Evolutionary conservation across 2,329 filamentous ascomycete genomes (phyloP), one percentile per base, ranked within the genome.

Genomic region (Colletotrichum ledebouriae): DNA sequence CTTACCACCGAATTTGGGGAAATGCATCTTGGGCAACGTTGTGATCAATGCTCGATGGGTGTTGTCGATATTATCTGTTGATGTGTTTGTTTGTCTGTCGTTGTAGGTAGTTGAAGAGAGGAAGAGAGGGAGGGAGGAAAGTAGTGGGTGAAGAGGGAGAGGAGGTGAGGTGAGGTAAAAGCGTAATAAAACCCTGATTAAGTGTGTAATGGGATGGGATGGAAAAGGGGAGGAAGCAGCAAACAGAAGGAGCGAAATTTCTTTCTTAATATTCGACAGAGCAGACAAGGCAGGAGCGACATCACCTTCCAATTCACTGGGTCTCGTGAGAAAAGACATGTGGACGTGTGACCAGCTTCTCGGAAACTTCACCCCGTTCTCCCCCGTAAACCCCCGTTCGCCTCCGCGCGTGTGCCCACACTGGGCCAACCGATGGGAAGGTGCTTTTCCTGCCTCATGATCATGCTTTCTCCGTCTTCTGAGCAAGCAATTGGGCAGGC

Each of bases 381-480:
- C 34, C 61, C 66, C 66, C 61, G 61, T 68, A 68, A 15, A 33
- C 57, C 65, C 65, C 61, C 61, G 65, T 65, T 59, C 61, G 61
- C 65, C 65, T 68, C 65, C 61, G 65, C 61, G 56, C 34, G 37
- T 20, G 60, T 62, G 39, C 22, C 64, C 64, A 64, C 60, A 59
- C 49, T 12, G 25, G 17, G 29, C 29, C 53, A 44, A 41, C 64
- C 13, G 64, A 52, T 63, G 59, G 63, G 41, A 58, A 64, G 59
- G 39, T 63, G 59, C 41, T 59, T 64, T 68, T 55, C 61, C 39
- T 59, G 65, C 65, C 65, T 68, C 65, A 59, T 68, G 65, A 68
- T 68, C 65, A 63, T 46, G 29, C 49, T 53, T 58, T 58, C 39
- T 58, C 39, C 41, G 34, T 50, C 33, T 37, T 63, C 52, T 63